Percentiles rank a stretch among this genome's conserved stretches.
Evolutionary conservation across 345 rosid species (phyloP).

Genomic region (Moricandia moricandioides): DNA sequence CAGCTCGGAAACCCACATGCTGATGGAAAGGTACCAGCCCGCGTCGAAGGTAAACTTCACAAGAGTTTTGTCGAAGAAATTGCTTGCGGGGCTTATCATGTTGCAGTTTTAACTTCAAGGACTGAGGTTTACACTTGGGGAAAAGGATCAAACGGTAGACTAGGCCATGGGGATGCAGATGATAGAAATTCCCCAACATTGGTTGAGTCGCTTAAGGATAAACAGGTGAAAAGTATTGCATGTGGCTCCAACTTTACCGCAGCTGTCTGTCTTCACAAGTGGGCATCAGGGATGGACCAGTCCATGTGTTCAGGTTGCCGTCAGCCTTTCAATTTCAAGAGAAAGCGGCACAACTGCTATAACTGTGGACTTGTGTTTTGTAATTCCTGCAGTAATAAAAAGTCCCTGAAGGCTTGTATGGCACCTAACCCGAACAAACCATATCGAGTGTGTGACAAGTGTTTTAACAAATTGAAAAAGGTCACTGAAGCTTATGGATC

Average conservation of each 20-base stretch:
- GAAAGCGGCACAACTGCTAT: slow-evolving; percentile 72
- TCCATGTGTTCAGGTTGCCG: slow-evolving; percentile 99
- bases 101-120: slow-evolving; percentile 85
- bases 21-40: slow-evolving; percentile 81
- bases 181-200: slow-evolving; percentile 76
- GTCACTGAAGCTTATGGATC: slow-evolving; percentile 61
- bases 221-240: slow-evolving; percentile 89
- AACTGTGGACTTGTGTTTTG: slow-evolving; percentile 91
- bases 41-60: slow-evolving; percentile 84
- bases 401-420: slow-evolving; percentile 92
- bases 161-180: slow-evolving; percentile 91
- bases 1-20: slow-evolving; percentile 90
- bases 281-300: slow-evolving; percentile 95
- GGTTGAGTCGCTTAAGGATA: slow-evolving; percentile 88
- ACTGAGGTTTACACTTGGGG: slow-evolving; percentile 99
- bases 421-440: slow-evolving; percentile 95
- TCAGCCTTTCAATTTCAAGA: slow-evolving; percentile 79
- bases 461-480: slow-evolving; percentile 76
- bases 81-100: slow-evolving; percentile 96
- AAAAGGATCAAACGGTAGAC: slow-evolving; percentile 93
- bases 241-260: slow-evolving; percentile 96
- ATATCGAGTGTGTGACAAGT: slow-evolving; percentile 89
- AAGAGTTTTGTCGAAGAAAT: slow-evolving; percentile 91
- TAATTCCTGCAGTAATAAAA: slow-evolving; percentile 88
- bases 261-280: slow-evolving; percentile 93